Conservation (phyloP, 2,329 filamentous ascomycete species). For the Thelonectria discophora region DNA sequence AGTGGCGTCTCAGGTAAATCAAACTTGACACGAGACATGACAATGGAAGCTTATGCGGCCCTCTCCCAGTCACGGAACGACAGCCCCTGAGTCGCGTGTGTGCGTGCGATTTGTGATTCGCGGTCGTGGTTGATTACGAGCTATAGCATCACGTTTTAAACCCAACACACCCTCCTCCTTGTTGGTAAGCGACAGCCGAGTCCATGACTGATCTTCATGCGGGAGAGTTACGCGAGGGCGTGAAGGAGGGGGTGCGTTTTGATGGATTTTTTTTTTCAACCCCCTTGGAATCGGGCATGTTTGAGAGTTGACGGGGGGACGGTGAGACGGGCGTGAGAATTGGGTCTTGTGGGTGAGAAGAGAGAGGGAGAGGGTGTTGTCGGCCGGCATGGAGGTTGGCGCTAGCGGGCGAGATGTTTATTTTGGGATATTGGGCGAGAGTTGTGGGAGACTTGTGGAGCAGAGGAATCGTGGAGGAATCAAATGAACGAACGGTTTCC, state of each 20-base stretch:
- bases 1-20: constrained; percentile 23
- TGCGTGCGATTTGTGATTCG: neutral
- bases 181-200: neutral
- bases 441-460: neutral
- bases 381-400: neutral
- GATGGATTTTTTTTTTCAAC: neutral
- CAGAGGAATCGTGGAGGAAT: constrained; percentile 1
- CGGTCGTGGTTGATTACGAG: neutral
- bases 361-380: neutral
- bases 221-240: constrained; percentile 17
- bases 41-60: constrained; percentile 17
- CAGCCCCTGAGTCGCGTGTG: constrained; percentile 1
- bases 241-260: neutral
- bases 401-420: constrained; percentile 1
- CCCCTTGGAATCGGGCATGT: neutral
- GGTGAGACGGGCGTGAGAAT: neutral
- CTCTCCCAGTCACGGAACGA: neutral
- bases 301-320: neutral
- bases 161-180: neutral
- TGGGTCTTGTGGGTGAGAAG: neutral
- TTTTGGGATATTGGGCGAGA: neutral
- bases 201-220: constrained; percentile 19
- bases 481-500: too few relatives aligned
- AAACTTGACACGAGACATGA: constrained; percentile 14
- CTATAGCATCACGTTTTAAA: too few relatives aligned